Base-by-base conservation (phyloP, 805 yeast genomes). In the Dipodascopsis uninucleata region DNA sequence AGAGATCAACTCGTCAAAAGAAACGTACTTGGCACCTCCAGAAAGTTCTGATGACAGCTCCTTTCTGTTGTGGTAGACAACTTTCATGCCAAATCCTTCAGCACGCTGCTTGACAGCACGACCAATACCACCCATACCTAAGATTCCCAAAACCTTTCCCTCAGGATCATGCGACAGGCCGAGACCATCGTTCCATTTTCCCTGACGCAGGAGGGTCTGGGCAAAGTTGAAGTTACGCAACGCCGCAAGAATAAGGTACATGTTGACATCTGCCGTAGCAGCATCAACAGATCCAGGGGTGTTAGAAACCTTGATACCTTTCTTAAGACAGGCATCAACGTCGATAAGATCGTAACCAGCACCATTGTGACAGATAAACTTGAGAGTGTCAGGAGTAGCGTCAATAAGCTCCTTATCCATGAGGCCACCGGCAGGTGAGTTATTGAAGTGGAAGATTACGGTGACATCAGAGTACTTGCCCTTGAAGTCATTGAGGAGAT, bases 51-150 rank as follows among this genome's bases (percentile, higher is more conserved):
- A 68, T 3, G 72, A 42, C 54, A 87, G 68, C 58, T 71, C 69
- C 39, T 64, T 65, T 58, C 95, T 75, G 69, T 85, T 87, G 65
- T 86, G 76, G 65, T 87, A 87, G 29, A 81, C 63, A 55, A 82
- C 76, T 57, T 75, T 78, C 64, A 86, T 85, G 2, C 90, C 94
- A 65, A 87, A 86, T 7, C 89, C 89, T 52, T 67, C 65, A 49
- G 85, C 71, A 56, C 90, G 75, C 54, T 79, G 77, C 41, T 86
- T 73, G 41, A 87, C 78, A 28, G 85, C 84, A 49, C 88, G 76
- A 34, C 96, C 96, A 65, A 87, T 86, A 28, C 95, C 95, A 24
- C 96, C 96, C 76, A 87, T 73, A 9, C 96, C 96, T 43, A 83
- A 68, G 45, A 87, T 79, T 37, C 96, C 96, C 21, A 87, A 80